Base-by-base conservation (phyloP, 2,329 filamentous ascomycete species). In the Torrubiellomyces zombiae region DNA sequence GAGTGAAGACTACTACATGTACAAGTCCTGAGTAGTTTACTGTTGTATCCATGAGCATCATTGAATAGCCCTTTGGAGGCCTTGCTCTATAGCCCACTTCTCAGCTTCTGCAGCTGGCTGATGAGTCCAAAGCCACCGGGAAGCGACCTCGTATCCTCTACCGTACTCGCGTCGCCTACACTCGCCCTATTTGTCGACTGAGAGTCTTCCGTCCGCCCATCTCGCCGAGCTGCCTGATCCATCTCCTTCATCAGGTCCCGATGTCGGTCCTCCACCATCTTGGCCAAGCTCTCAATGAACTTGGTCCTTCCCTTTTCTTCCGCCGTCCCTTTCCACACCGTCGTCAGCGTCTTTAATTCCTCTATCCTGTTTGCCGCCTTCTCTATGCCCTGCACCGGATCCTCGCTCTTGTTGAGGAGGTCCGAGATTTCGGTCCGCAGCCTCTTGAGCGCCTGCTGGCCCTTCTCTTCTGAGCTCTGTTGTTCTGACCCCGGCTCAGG, bases 281-380 rank as follows among this genome's bases (percentile, higher is more conserved):
- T 82, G 17, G 73, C 71, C 38, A 98, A 48, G 25, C 66, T 64
- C 35, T 95, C 86, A 11, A 98, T 74, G 44, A 94, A 83, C 40
- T 70, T 78, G 7, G 56, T 55, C 26, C 89, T 62, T 5, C 82
- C 81, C 51, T 80, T 91, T 48, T 95, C 89, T 53, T 98, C 89
- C 0, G 80, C 77, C 3, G 89, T 94, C n/a, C 83, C 83, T 46
- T 78, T 86, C 85, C 89, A 98, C 13, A 98, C 73, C n/a, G 55
- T 55, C 4, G 72, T 70, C 34, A 95, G 53, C 33, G 73, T 66
- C 41, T 82, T 75, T 28, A 95, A 60, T 43, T 79, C 71, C 41
- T 82, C 75, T 9, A 95, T 73, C 21, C 80, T 61, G 28, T 63
- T 62, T 9, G 67, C 67, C 0, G 89, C 89, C 29, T 73, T 72